A percentile compares a stretch with the other conserved stretches of the same genome.
These are phyloP conservation scores for Calonectria pseudoturangicola DNA, from an alignment of 2,329 filamentous ascomycete genomes.

Conservation along the genomic window DNA sequence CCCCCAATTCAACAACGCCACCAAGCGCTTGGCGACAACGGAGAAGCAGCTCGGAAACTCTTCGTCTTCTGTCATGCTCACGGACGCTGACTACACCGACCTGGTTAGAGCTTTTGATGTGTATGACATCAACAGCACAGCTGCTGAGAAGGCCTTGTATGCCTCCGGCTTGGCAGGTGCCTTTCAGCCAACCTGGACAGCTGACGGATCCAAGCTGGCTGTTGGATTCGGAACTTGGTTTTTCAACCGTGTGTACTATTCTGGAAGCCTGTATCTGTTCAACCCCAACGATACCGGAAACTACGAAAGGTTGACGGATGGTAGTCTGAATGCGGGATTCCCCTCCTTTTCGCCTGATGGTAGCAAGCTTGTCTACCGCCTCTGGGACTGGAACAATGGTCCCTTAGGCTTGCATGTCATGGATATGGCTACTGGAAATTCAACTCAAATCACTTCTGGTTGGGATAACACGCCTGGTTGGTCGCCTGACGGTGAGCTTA, in stretches of 20 bases:
- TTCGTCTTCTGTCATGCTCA: slow-evolving; percentile 33
- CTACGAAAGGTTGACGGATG: slow-evolving; percentile 24
- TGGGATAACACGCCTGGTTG: slow-evolving; percentile 35
- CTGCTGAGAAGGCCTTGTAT: slow-evolving; percentile 27
- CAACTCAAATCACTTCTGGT: slow-evolving; percentile 12
- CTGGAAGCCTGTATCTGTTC: slow-evolving; percentile 28
- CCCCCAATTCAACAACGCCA: slow-evolving; percentile 27
- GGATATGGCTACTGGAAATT: slow-evolving; percentile 20
- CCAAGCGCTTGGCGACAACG: slow-evolving; percentile 30
- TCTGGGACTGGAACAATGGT: slow-evolving; percentile 36
- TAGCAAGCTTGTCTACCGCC: slow-evolving; percentile 31
- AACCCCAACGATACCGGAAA: slow-evolving; percentile 10
- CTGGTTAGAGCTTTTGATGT: slow-evolving; percentile 31
- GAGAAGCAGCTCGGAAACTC: slow-evolving; percentile 36
- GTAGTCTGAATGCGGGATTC: slow-evolving; percentile 29
- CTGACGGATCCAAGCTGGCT: slow-evolving; percentile 27
- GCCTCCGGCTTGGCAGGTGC: slow-evolving; percentile 26
- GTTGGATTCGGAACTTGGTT: slow-evolving; percentile 35
- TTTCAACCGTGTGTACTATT: slow-evolving; percentile 23
- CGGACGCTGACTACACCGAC: slow-evolving; percentile 30
- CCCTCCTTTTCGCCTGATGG: slow-evolving; percentile 32
- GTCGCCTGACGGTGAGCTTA: slow-evolving; percentile 34
- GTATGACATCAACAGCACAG: slow-evolving; percentile 25
- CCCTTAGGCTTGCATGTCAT: slow-evolving; percentile 29
- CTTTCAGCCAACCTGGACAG: slow-evolving; percentile 29